Evolutionary conservation across 257 asterid species (phyloP), one percentile per base, ranked within the genome.

Genomic region (Forsythia suspensa): DNA sequence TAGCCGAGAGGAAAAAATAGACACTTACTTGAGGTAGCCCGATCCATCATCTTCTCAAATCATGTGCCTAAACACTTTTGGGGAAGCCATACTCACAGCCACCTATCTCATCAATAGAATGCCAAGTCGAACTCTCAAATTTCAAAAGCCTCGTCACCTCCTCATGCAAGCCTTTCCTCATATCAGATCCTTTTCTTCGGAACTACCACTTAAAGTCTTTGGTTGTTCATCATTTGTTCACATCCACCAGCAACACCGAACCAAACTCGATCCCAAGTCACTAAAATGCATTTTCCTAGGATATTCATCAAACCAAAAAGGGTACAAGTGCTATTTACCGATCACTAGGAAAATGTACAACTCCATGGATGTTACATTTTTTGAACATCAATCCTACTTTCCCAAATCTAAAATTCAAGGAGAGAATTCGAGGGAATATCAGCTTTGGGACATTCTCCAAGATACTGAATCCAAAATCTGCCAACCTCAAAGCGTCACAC

Each of bases 281-380:
- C 5, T 24, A 0, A 74, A 52, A 5, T 74, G 70, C 10, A 57
- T 52, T 0, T 48, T 52, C 15, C 4, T 74, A 0, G 75, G 75
- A 4, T 71, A 71, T n/a, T 42, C 38, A 0, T 11, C 43, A 0
- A 5, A 42, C 1, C 48, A 71, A 37, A 70, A 70, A 13, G 48
- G 18, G 13, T 70, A 76, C 2, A 80, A 76, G 65, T 80, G 84
- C 8, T 70, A 59, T 12, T 70, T 52, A 29, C 34, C 34, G 29
- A 13, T 20, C 5, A 71, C 59, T 5, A 39, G 8, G 1, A 77
- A 68, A 15, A 0, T 39, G 0, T 81, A 63, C 8, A 18, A 10
- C n/a, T 37, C 85, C 15, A 82, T 74, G 80, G 75, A 74, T 74
- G 71, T 78, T 0, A 66, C 48, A 0, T 78, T 82, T 12, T 39